Evolutionary conservation across 176 grass and related monocot genomes (phyloP), one percentile per base, ranked within the genome.

Genomic region (Lolium rigidum): DNA sequence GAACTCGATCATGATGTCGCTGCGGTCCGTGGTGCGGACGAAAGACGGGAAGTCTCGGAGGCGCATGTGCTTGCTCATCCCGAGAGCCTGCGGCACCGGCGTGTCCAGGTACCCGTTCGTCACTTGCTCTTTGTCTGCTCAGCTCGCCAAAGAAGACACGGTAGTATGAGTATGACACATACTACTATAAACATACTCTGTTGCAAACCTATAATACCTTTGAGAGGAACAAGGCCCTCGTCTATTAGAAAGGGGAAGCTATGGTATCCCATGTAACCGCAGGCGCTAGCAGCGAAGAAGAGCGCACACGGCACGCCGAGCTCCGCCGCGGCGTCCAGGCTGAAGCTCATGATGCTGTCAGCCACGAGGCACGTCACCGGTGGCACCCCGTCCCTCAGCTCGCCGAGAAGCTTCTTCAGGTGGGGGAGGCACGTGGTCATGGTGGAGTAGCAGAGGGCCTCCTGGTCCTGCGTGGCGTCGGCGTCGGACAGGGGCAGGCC

Each of bases 241-340:
- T 74, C 12, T 13, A 49, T 46, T 43, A 74, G 70, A 6, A 49
- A 26, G 0, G 22, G 74, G 50, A 70, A 86, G 75, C 89, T 72
- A 37, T 84, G 90, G 74, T 68, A 86, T 50, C 87, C 90, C 87
- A 86, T 92, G 87, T 55, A 92, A 4, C 85, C 81, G 41, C 59
- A 89, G 3, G 87, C 80, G 52, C 87, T 89, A 44, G 88, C 88
- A 0, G 88, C 86, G 79, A 79, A 90, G 79, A 90, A 86, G 7
- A 86, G 44, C n/a, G 16, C 80, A 51, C 80, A 82, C 0, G 91
- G 84, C 43, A 89, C 79, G 14, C 76, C 80, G 21, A 77, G 0
- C 18, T 89, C 70, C 15, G 38, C 13, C 0, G 91, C 91, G 0
- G 85, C 87, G 77, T 92, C 87, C 12, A 89, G 3, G 13, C 16